These are phyloP conservation scores for Penicillium ochrochloron DNA, from an alignment of 495 filamentous ascomycete genomes.

Conservation along the genomic window DNA sequence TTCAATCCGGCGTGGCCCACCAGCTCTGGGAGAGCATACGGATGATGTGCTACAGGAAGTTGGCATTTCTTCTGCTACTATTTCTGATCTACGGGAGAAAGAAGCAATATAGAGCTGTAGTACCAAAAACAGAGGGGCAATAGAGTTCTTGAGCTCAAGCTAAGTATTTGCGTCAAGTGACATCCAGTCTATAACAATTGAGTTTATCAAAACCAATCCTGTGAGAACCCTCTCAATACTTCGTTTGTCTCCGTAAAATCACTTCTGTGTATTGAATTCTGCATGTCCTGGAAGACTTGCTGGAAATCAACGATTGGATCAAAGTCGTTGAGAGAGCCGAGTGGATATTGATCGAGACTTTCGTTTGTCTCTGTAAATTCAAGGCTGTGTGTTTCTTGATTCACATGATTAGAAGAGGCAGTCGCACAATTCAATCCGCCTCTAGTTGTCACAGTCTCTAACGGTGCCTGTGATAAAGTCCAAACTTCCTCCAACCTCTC, in stretches of 20 bases:
- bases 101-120: not conserved
- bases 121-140: not conserved
- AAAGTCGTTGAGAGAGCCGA: not conserved
- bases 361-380: not conserved
- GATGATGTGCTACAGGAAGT: conserved; percentile 11
- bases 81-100: not conserved
- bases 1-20: conserved; percentile 13
- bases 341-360: not conserved
- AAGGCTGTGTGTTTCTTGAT: not conserved
- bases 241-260: not conserved
- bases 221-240: not conserved
- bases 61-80: conserved; percentile 7
- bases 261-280: not conserved
- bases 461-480: not conserved
- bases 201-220: not conserved
- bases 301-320: not conserved
- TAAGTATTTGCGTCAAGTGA: not conserved
- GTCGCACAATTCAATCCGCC: not conserved
- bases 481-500: not conserved
- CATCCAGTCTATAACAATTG: not conserved
- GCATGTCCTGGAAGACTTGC: not conserved
- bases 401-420: not conserved
- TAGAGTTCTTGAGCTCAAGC: no score
- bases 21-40: conserved; percentile 25
- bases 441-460: not conserved